Base-by-base conservation (phyloP, 225 moss, liverwort and hornwort genomes). In the Antitrichia curtipendula region DNA sequence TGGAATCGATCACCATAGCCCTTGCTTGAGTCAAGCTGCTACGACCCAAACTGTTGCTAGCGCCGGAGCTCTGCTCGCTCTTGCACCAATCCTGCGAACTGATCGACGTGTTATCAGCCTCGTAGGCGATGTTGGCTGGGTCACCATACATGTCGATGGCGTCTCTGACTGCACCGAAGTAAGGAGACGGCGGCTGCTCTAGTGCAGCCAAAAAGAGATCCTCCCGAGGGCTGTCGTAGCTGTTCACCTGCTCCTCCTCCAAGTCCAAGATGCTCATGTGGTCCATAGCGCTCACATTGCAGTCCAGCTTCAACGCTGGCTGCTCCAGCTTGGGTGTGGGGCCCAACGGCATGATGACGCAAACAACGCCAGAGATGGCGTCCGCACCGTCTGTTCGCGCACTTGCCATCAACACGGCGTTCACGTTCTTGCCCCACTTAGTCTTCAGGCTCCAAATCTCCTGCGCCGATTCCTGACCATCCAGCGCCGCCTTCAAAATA, bases 21-120 rank as follows among this genome's bases (percentile, higher is more conserved):
- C 92, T 59, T 10, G 92, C 91, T 77, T 91, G 91, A 32, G 92
- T 93, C 75, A 93, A 83, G 41, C 92, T 94, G 86, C 90, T 92
- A 10, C 79, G 82, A 17, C 82, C 90, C 52, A 90, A 60, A 52
- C 72, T 84, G 82, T 85, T 91, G n/a, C 90, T 86, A 1, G 82
- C 49, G 40, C 88, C 89, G 1, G 92, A 86, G 70, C 90, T 87
- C 84, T 90, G 94, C 81, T 94, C 94, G n/a, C 92, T 94, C 84
- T 91, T 92, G 86, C 94, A 94, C 94, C 94, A 94, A 64, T 94
- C 94, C 71, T 94, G 94, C n/a, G 94, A 94, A 49, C 94, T 92
- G 41, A 94, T 92, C n/a, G 94, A 94, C 4, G 94, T 87, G 73
- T 85, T 88, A 34, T 92, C 91, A 7, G 87, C 91, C 54, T 92